Evolutionary conservation across 768 basidiomycete species (phyloP).

Genomic region (Suillus brevipes): DNA sequence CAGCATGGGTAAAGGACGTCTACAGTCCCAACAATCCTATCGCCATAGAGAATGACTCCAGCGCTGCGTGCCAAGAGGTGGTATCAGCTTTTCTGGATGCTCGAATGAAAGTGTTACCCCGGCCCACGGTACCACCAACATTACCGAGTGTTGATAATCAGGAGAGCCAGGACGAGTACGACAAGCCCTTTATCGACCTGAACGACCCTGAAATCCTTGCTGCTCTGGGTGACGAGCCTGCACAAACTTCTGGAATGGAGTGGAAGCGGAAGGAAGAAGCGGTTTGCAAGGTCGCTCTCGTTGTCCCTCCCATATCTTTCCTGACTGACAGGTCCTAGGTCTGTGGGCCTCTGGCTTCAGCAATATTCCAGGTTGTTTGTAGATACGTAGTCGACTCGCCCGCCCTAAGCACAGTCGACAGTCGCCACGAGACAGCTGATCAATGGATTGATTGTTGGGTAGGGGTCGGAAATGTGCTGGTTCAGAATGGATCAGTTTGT

Average conservation of each 20-base stretch:
- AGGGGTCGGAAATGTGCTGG: conserved; percentile 61
- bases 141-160: conserved; percentile 40
- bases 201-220: conserved; percentile 61
- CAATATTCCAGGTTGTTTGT: conserved; percentile 56
- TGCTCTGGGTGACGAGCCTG: conserved; percentile 44
- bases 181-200: conserved; percentile 55
- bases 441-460: conserved; percentile 73
- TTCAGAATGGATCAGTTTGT: conserved; percentile 42
- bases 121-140: conserved; percentile 35
- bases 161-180: conserved; percentile 82
- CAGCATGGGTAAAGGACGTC: conserved; percentile 61
- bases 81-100: conserved; percentile 63
- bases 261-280: conserved; percentile 45
- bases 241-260: conserved; percentile 24
- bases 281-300: conserved; percentile 48
- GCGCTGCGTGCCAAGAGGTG: conserved; percentile 55
- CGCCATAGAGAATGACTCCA: conserved; percentile 40
- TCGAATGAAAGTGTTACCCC: conserved; percentile 49
- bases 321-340: not conserved
- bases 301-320: not conserved
- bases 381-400: conserved; percentile 42
- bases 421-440: conserved; percentile 42
- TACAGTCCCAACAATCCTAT: conserved; percentile 48
- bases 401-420: conserved; percentile 18
- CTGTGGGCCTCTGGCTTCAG: conserved; percentile 41